Evolutionary conservation across 805 yeast species (phyloP).

Genomic region (Ogataea corticis): DNA sequence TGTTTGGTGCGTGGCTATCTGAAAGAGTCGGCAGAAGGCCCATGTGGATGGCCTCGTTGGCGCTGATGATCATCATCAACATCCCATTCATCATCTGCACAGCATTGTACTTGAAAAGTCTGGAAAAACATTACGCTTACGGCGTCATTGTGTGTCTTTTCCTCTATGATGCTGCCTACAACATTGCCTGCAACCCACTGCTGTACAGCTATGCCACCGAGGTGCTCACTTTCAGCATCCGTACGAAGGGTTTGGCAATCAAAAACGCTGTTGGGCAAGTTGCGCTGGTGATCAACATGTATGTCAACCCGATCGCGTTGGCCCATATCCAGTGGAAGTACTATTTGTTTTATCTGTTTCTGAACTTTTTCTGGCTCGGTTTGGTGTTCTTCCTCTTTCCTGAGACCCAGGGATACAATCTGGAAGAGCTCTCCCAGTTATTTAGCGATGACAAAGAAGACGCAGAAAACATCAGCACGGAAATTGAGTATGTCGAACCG

Average conservation of each 20-base stretch:
- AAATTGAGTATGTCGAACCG: background rate
- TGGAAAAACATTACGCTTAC: slow-evolving; percentile 43
- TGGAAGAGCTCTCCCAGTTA: slow-evolving; percentile 36
- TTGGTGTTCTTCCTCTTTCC: slow-evolving; percentile 35
- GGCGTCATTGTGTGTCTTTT: slow-evolving; percentile 54
- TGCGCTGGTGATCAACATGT: slow-evolving; percentile 31
- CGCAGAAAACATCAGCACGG: background rate
- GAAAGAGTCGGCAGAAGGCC: slow-evolving; percentile 37
- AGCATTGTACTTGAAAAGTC: slow-evolving; percentile 42
- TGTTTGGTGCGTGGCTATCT: slow-evolving; percentile 29
- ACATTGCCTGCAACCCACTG: slow-evolving; percentile 44
- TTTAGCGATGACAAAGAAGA: background rate
- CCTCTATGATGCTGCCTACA: slow-evolving; percentile 42
- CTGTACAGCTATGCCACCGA: slow-evolving; percentile 48
- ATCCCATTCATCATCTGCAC: slow-evolving; percentile 46
- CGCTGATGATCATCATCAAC: slow-evolving; percentile 39
- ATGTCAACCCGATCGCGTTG: slow-evolving; percentile 36
- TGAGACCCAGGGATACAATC: slow-evolving; percentile 38
- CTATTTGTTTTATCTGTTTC: slow-evolving; percentile 36
- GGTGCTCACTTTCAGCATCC: slow-evolving; percentile 28
- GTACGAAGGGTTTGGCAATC: slow-evolving; percentile 5
- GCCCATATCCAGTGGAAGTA: slow-evolving; percentile 37
- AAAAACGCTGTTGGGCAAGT: background rate
- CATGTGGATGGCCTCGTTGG: slow-evolving; percentile 35
- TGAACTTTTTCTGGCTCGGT: slow-evolving; percentile 29